phyloP scores from a whole-genome alignment of 116 monocot species.

The Zostera marina region DNA sequence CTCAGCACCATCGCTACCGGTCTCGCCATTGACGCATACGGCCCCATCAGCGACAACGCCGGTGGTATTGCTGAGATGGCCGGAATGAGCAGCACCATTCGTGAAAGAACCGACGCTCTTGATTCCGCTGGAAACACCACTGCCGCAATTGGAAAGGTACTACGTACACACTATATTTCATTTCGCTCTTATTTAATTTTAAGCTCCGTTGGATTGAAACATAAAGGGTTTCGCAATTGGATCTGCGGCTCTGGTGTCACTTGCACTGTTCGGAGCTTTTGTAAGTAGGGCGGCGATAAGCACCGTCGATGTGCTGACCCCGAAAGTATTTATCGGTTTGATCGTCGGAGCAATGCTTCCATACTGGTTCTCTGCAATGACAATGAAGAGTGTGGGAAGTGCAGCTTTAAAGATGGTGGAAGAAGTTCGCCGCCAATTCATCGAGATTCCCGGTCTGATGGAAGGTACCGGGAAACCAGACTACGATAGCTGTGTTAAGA shows the following conservation, averaged over 20 bases:
- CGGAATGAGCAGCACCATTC: conserved; percentile 25
- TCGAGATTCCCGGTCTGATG: conserved; percentile 40
- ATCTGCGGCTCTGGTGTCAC: background rate
- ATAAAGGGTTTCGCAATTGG: conserved; percentile 3
- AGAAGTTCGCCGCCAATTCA: conserved; percentile 61
- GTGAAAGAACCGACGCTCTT: too few species aligned
- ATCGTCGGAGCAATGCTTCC: too few species aligned
- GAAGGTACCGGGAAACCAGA: conserved; percentile 5
- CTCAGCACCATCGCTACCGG: conserved; percentile 33
- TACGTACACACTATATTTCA: background rate
- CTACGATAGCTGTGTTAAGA: conserved; percentile 12
- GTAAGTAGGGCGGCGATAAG: background rate
- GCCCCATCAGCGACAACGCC: conserved; percentile 24
- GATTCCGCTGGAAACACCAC: too few species aligned
- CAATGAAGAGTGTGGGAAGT: too few species aligned
- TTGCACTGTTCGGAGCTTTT: conserved; percentile 2
- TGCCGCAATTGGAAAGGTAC: conserved; percentile 90
- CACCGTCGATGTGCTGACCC: conserved; percentile 33
- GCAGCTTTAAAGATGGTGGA: too few species aligned
- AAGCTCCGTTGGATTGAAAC: too few species aligned
- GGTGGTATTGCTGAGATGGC: conserved; percentile 29
- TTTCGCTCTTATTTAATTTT: too few species aligned
- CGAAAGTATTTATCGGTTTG: too few species aligned
- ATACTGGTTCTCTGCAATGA: too few species aligned
- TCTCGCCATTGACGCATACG: conserved; percentile 17